phyloP scores from a whole-genome alignment of 345 rosid species.

The Cardamine occulta region DNA sequence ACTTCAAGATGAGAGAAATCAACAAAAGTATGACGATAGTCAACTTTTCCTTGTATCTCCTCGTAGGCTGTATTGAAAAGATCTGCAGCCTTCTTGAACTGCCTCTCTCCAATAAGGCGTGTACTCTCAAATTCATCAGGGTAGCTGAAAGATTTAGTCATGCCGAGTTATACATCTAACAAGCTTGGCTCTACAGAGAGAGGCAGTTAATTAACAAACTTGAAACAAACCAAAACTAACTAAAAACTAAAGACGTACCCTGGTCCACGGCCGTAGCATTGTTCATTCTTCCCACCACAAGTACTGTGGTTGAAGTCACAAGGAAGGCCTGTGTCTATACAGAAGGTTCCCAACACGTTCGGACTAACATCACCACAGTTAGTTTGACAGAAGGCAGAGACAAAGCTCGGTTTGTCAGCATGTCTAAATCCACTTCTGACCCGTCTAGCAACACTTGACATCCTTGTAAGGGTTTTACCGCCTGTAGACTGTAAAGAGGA shows the following conservation, averaged over 20 bases:
- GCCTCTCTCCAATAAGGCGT: slow-evolving; percentile 81
- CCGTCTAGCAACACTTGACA: slow-evolving; percentile 60
- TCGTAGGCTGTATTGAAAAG: slow-evolving; percentile 81
- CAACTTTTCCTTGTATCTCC: slow-evolving; percentile 68
- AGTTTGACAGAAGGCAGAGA: slow-evolving; percentile 90
- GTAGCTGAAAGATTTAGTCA: slow-evolving; percentile 49
- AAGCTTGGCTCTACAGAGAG: neutral
- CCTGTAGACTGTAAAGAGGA: slow-evolving; percentile 55
- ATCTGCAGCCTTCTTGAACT: slow-evolving; percentile 71
- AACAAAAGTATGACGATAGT: slow-evolving; percentile 64
- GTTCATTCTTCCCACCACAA: slow-evolving; percentile 86
- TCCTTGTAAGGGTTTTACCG: slow-evolving; percentile 43
- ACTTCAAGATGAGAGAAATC: slow-evolving; percentile 87
- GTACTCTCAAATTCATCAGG: slow-evolving; percentile 97
- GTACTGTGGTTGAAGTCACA: slow-evolving; percentile 98
- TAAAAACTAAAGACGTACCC: slow-evolving; percentile 54
- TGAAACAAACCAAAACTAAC: neutral
- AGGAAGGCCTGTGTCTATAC: slow-evolving; percentile 76
- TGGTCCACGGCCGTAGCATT: slow-evolving; percentile 90
- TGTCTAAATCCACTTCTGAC: slow-evolving; percentile 71
- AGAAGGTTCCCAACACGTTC: slow-evolving; percentile 85
- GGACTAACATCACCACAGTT: slow-evolving; percentile 98
- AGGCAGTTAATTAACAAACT: neutral
- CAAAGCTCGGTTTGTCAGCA: slow-evolving; percentile 73
- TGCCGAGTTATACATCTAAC: neutral